phyloP scores from a whole-genome alignment of 352 stramenopile species.

The Globisporangium spinosum region DNA sequence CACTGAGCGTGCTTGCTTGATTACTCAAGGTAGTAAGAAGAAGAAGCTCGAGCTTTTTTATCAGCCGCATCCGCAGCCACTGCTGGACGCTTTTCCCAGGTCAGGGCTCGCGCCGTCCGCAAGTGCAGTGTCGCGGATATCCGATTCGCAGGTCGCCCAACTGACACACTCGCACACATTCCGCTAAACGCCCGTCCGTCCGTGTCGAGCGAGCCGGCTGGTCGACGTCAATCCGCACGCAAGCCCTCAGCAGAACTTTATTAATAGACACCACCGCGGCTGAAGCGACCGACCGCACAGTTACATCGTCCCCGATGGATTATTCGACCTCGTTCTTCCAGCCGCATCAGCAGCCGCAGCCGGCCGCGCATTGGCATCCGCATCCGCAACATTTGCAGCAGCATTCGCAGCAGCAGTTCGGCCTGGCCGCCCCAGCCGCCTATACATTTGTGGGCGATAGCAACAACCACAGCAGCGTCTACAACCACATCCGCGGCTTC shows the following conservation, averaged over 20 bases:
- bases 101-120: not conserved
- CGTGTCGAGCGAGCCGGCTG: not conserved
- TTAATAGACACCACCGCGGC: not conserved
- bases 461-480: not conserved
- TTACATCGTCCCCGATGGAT: not conserved
- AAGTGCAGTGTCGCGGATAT: slow-evolving; percentile 1
- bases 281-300: slow-evolving; percentile 1
- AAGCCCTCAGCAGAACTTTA: not conserved
- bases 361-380: not conserved
- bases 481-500: not conserved
- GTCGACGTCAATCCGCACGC: not conserved
- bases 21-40: not conserved
- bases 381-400: no score
- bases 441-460: not conserved
- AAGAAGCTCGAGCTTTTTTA: not conserved
- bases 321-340: slow-evolving; percentile 5
- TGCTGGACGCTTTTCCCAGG: not conserved
- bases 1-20: slow-evolving; percentile 3
- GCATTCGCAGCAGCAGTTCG: not conserved
- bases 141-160: not conserved
- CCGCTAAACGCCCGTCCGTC: not conserved
- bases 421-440: not conserved
- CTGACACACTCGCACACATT: not conserved
- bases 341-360: not conserved
- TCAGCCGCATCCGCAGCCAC: not conserved